These are phyloP conservation scores for Penicillium cinerascens DNA, from an alignment of 495 filamentous ascomycete species.

Conservation along the genomic window DNA sequence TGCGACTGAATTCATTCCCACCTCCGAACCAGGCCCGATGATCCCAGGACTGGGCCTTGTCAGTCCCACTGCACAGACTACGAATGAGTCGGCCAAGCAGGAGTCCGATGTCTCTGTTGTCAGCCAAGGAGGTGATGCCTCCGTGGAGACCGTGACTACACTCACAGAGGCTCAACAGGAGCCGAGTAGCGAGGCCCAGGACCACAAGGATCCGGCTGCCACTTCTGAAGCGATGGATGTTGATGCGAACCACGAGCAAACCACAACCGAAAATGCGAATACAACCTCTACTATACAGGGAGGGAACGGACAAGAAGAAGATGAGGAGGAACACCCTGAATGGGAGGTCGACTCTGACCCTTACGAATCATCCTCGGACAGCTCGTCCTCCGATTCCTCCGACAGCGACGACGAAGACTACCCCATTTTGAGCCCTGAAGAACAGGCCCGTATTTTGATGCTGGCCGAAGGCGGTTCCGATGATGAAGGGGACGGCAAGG, in stretches of 20 bases:
- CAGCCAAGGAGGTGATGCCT: not conserved
- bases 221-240: slow-evolving; percentile 35
- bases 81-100: slow-evolving; percentile 13
- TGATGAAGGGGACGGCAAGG: slow-evolving; percentile 60
- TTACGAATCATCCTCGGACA: slow-evolving; percentile 53
- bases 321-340: slow-evolving; percentile 64
- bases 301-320: slow-evolving; percentile 40
- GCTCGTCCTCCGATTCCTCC: slow-evolving; percentile 53
- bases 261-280: slow-evolving; percentile 7
- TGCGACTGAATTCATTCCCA: slow-evolving; percentile 4
- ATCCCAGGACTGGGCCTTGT: slow-evolving; percentile 43
- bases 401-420: slow-evolving; percentile 67
- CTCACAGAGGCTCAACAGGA: slow-evolving; percentile 3
- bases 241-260: slow-evolving; percentile 20
- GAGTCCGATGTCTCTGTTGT: not conserved
- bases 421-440: slow-evolving; percentile 67
- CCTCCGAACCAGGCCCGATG: slow-evolving; percentile 17
- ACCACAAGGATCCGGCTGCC: not conserved
- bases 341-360: slow-evolving; percentile 67
- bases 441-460: slow-evolving; percentile 80
- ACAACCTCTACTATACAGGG: slow-evolving; percentile 1
- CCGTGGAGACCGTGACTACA: not conserved
- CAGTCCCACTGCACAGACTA: slow-evolving; percentile 17
- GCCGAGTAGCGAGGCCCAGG: not conserved
- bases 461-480: slow-evolving; percentile 64